These are phyloP conservation scores for Apiospora sp. DNA, from an alignment of 2,329 filamentous ascomycete species.

Conservation along the genomic window DNA sequence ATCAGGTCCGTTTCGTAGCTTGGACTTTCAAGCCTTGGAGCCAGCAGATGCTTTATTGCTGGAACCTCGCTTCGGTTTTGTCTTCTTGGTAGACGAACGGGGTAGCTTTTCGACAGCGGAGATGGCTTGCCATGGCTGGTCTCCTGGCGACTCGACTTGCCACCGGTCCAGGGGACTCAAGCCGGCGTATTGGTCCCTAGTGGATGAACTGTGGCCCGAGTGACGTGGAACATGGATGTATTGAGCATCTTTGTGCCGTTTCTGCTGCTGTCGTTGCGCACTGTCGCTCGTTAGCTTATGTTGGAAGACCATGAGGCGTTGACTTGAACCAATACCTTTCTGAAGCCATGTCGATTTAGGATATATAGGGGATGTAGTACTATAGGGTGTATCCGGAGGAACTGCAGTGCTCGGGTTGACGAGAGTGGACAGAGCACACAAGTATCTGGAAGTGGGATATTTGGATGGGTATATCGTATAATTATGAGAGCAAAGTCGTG, in stretches of 20 bases:
- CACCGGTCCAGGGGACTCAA: constrained; percentile 24
- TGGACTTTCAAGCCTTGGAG: background rate
- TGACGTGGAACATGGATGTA: background rate
- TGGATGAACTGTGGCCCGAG: background rate
- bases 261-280: background rate
- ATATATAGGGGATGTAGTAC: background rate
- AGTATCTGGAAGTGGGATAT: background rate
- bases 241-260: background rate
- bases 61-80: background rate
- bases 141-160: background rate
- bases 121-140: constrained; percentile 22
- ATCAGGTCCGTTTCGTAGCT: background rate
- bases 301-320: background rate
- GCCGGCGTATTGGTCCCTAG: background rate
- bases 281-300: background rate
- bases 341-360: background rate
- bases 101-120: background rate
- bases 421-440: background rate
- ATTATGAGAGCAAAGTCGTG: background rate
- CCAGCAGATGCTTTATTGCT: background rate
- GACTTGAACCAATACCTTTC: background rate
- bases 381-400: background rate
- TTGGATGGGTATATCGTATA: background rate
- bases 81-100: background rate
- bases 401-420: background rate